A percentile compares a stretch with the other conserved stretches of the same genome.
Evolutionary conservation across 2,329 filamentous ascomycete genomes (phyloP).

Genomic region (Phaeophleospora eucalypticola): DNA sequence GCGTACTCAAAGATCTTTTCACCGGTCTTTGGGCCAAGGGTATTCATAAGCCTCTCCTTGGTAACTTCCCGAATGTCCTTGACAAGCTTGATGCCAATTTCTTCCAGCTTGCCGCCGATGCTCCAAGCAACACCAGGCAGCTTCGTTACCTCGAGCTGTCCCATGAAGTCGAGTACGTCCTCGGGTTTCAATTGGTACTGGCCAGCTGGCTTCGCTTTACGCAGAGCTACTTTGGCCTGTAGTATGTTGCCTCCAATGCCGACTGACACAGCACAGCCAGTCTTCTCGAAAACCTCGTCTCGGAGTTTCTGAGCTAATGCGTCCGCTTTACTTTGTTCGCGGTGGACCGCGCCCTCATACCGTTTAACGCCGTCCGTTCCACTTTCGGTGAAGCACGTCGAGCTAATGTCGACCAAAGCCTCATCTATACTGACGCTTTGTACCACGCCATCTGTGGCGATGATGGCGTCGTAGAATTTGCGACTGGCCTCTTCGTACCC

Average conservation of each 20-base stretch:
- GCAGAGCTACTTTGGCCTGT: conserved; percentile 82
- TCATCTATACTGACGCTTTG: conserved; percentile 98
- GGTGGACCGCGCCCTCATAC: conserved; percentile 65
- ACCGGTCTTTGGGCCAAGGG: conserved; percentile 86
- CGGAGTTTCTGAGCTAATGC: conserved; percentile 66
- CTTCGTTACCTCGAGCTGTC: conserved; percentile 70
- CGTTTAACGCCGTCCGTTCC: conserved; percentile 63
- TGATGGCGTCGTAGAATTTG: conserved; percentile 79
- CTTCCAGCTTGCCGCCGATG: conserved; percentile 81
- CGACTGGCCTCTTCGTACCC: conserved; percentile 90
- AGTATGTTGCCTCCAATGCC: conserved; percentile 90
- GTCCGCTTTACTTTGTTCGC: conserved; percentile 75
- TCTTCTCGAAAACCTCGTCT: conserved; percentile 65
- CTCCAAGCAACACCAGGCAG: conserved; percentile 91
- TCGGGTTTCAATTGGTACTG: conserved; percentile 85
- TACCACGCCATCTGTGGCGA: conserved; percentile 74
- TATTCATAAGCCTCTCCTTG: conserved; percentile 68
- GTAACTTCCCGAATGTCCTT: conserved; percentile 75
- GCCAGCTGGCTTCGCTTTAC: conserved; percentile 90
- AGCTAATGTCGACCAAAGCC: conserved; percentile 79
- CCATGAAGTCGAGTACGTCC: conserved; percentile 71
- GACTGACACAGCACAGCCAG: conserved; percentile 83
- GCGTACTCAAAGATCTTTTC: conserved; percentile 88
- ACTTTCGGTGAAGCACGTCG: conserved; percentile 60
- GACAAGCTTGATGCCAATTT: conserved; percentile 75